Conservation (phyloP, 2,329 filamentous ascomycete genomes). For the Pseudogymnoascus sp. region DNA sequence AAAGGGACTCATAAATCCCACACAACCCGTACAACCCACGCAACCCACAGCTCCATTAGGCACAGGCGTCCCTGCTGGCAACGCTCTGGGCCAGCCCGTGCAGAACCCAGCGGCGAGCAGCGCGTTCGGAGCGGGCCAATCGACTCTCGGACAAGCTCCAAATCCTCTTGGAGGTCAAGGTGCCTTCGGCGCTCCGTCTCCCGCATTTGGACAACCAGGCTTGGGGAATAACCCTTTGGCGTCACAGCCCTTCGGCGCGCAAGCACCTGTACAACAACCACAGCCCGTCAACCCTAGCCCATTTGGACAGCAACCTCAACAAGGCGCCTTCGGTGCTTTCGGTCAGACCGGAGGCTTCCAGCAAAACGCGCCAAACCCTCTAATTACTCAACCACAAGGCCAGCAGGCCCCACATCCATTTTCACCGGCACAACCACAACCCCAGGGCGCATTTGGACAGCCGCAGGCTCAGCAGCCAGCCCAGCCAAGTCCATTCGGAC, state of each 20-base stretch:
- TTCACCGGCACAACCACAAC: neutral
- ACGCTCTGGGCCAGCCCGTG: constrained; percentile 27
- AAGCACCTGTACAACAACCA: constrained; percentile 26
- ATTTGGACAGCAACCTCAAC: constrained; percentile 38
- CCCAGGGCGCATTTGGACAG: constrained; percentile 7
- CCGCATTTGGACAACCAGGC: constrained; percentile 1
- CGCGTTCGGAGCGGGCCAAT: constrained; percentile 34
- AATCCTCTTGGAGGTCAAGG: constrained; percentile 25
- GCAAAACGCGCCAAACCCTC: constrained; percentile 28
- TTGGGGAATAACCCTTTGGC: constrained; percentile 10
- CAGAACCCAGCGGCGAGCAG: constrained; percentile 14
- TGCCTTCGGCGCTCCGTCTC: constrained; percentile 25
- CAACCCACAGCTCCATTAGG: neutral
- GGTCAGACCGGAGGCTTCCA: constrained; percentile 24
- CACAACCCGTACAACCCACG: neutral
- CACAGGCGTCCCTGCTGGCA: constrained; percentile 16
- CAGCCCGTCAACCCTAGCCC: constrained; percentile 27
- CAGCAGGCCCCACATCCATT: neutral
- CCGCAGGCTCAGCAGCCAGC: neutral
- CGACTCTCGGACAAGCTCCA: constrained; percentile 31
- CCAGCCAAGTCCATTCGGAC: constrained; percentile 11
- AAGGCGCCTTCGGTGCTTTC: constrained; percentile 16
- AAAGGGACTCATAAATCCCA: constrained; percentile 28
- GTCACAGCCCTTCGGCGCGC: constrained; percentile 13
- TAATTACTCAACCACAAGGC: constrained; percentile 16